Conservation (phyloP, 257 asterid species). For the Perilla frutescens region DNA sequence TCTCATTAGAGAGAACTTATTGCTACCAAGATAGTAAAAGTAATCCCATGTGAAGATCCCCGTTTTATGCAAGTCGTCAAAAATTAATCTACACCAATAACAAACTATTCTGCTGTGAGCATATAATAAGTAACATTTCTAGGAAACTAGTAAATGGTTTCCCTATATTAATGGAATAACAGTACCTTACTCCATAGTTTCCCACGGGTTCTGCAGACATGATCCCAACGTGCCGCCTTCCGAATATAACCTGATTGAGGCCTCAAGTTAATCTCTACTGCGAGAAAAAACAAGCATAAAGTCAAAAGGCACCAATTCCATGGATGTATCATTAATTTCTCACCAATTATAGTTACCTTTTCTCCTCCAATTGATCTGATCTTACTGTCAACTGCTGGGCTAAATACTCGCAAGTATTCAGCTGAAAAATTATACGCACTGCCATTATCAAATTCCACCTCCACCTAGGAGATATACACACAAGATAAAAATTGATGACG, state of each 20-base stretch:
- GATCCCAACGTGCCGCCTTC: slow-evolving; percentile 84
- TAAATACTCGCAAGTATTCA: slow-evolving; percentile 75
- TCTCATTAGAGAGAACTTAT: slow-evolving; percentile 78
- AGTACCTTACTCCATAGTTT: slow-evolving; percentile 91
- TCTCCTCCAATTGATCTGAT: slow-evolving; percentile 75
- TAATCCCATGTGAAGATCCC: slow-evolving; percentile 93
- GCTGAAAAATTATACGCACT: slow-evolving; percentile 62
- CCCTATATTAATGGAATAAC: slow-evolving; percentile 8
- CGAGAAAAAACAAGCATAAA: slow-evolving; percentile 7
- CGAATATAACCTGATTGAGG: slow-evolving; percentile 70
- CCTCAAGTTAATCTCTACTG: slow-evolving; percentile 28
- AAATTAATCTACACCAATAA: slow-evolving; percentile 60
- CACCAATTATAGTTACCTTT: slow-evolving; percentile 62
- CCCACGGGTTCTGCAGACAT: slow-evolving; percentile 89
- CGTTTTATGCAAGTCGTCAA: slow-evolving; percentile 86
- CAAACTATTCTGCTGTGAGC: slow-evolving; percentile 2
- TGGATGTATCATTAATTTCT: slow-evolving; percentile 5
- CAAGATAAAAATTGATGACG: no score
- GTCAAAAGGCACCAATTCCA: not conserved
- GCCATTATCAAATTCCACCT: slow-evolving; percentile 71
- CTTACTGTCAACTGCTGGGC: slow-evolving; percentile 89
- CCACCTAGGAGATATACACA: slow-evolving; percentile 69
- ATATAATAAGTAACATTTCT: slow-evolving; percentile 16
- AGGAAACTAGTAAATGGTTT: no score
- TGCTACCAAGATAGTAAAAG: slow-evolving; percentile 77